A percentile compares a stretch with the other conserved stretches of the same genome.
Conservation (phyloP, 352 stramenopile genomes). For the Pythium volutum region DNA sequence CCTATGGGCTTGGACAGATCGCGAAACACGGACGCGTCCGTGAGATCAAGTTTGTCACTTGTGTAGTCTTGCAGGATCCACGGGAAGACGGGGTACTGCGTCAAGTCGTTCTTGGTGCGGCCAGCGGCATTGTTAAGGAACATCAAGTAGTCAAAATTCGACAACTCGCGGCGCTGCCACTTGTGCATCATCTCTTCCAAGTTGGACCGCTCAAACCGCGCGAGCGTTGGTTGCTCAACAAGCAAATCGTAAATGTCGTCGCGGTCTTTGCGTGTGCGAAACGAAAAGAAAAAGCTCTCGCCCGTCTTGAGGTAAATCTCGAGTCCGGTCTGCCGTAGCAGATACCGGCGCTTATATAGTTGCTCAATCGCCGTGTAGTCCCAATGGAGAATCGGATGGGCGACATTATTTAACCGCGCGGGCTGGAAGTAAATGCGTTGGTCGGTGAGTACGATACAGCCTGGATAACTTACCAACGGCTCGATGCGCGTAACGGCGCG, state of each 20-base stretch:
- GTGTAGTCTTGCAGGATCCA: constrained; percentile 94
- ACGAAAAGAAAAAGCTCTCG: constrained; percentile 82
- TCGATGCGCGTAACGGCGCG: constrained; percentile 88
- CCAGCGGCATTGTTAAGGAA: constrained; percentile 88
- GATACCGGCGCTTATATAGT: constrained; percentile 86
- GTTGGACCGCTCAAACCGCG: constrained; percentile 55
- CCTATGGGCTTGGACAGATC: constrained; percentile 96
- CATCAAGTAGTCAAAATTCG: constrained; percentile 93
- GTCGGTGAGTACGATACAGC: constrained; percentile 92
- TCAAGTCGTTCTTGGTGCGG: constrained; percentile 89
- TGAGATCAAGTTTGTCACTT: constrained; percentile 80
- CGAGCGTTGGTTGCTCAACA: constrained; percentile 64
- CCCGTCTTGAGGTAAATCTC: constrained; percentile 81
- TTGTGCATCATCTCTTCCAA: constrained; percentile 79
- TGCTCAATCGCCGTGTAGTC: constrained; percentile 73
- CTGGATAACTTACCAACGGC: constrained; percentile 89
- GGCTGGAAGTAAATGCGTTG: constrained; percentile 89
- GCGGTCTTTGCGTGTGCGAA: constrained; percentile 58
- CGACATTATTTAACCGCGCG: constrained; percentile 90
- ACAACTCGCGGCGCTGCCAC: constrained; percentile 87
- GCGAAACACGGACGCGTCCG: constrained; percentile 81
- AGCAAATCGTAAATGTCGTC: constrained; percentile 87
- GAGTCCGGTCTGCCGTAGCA: constrained; percentile 86
- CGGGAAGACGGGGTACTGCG: constrained; percentile 97
- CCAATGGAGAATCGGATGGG: constrained; percentile 84